Base-by-base conservation (phyloP, 805 yeast genomes). In the Peterozyma toletana region DNA sequence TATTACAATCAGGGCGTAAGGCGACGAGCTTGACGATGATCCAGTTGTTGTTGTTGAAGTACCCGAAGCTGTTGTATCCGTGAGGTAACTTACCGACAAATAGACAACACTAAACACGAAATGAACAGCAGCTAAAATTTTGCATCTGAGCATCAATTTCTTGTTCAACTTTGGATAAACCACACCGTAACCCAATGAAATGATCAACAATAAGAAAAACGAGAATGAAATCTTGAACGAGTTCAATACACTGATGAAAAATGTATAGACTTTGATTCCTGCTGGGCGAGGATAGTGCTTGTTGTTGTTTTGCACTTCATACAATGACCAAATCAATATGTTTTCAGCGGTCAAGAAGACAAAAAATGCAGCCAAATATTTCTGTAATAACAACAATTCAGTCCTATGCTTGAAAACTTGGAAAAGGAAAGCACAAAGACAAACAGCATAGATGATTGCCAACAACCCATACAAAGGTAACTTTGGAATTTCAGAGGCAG, bases 101-200 rank as follows among this genome's bases (percentile, higher is more conserved):
- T 71, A 83, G 17, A 75, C 70, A 16, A 73, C 64, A 17, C 80
- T 72, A 39, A 75, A 69, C 16, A 73, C 66, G 45, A 80, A 81
- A 48, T 80, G 84, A 13, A 74, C 62, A 5, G 59, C 73, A 1
- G 86, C 77, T 41, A 82, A 70, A 11, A 78, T 60, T 54, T 80
- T 74, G 59, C 87, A 78, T 60, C 72, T 79, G 54, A 80, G 69
- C 96, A 93, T 87, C 29, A 73, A 56, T 44, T 78, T 77, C 60
- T 78, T 77, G 39, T 89, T 86, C 48, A 93, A 73, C 49, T 89
- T 83, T 38, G 96, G 89, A 57, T 78, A 80, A 40, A 93, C 98
- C 39, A 93, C 89, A 49, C 98, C 97, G 64, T 90, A 93, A 35
- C 99, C 99, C 51, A 90, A 70, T 11, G 95, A 75, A 44, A 93